Percentiles rank a stretch among this genome's conserved stretches.
phyloP scores from a whole-genome alignment of 2,329 filamentous ascomycete species.

The Apiospora koreana region DNA sequence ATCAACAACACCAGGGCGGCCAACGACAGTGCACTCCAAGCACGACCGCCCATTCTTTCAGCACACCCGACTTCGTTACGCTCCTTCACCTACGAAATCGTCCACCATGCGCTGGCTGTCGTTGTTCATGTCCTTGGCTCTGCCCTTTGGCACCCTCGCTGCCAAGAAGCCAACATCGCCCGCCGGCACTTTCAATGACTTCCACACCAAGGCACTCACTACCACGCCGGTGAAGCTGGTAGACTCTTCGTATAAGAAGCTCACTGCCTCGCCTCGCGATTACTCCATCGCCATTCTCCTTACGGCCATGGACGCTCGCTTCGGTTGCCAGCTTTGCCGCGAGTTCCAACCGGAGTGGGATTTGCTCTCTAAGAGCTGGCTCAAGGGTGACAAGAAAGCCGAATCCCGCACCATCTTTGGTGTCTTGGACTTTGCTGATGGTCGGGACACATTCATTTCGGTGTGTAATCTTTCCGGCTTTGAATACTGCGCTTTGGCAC shows the following conservation, averaged over 20 bases:
- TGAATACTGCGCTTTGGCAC: background rate
- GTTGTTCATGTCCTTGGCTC: constrained; percentile 62
- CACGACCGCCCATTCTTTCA: constrained; percentile 10
- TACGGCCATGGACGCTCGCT: constrained; percentile 81
- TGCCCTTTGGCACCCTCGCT: constrained; percentile 60
- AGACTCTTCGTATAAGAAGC: constrained; percentile 71
- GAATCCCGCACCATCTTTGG: constrained; percentile 76
- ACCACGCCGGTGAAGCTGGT: constrained; percentile 74
- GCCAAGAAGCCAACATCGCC: constrained; percentile 60
- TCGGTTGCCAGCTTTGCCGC: constrained; percentile 81
- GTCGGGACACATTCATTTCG: constrained; percentile 82
- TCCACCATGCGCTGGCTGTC: constrained; percentile 69
- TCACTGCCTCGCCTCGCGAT: constrained; percentile 78
- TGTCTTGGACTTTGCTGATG: constrained; percentile 85
- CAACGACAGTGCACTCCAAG: background rate
- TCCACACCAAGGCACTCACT: constrained; percentile 66
- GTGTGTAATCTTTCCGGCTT: constrained; percentile 49
- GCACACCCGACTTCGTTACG: constrained; percentile 14
- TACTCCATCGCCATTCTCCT: constrained; percentile 81
- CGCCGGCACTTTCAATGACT: constrained; percentile 69
- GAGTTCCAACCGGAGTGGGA: constrained; percentile 97
- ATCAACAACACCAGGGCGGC: background rate
- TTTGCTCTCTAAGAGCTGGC: constrained; percentile 82
- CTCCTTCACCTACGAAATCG: constrained; percentile 14
- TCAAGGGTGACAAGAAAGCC: constrained; percentile 75